Conservation (phyloP, 805 yeast species). For the Cyberlindnera mrakii region DNA sequence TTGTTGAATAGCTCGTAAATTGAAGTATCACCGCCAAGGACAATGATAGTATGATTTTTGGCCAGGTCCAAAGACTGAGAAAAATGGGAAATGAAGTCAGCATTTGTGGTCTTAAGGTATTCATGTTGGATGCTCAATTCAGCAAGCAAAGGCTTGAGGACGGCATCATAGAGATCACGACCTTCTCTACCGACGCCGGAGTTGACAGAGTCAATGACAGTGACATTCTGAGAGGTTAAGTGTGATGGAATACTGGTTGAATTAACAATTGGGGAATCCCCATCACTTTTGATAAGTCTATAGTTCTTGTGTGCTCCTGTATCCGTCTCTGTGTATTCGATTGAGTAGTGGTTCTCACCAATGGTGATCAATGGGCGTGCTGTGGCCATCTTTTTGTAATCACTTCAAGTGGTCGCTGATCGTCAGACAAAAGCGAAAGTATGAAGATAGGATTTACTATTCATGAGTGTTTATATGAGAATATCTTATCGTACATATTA, state of each 20-base stretch:
- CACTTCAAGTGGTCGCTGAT: not conserved
- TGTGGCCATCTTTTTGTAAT: too few relatives aligned
- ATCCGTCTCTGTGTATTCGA: not conserved
- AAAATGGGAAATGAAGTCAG: slow-evolving; percentile 33
- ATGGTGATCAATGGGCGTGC: not conserved
- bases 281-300: not conserved
- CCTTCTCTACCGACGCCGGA: slow-evolving; percentile 32
- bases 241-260: slow-evolving; percentile 6
- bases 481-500: too few relatives aligned
- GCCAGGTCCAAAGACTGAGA: slow-evolving; percentile 27
- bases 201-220: slow-evolving; percentile 29
- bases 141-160: slow-evolving; percentile 44
- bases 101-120: slow-evolving; percentile 38
- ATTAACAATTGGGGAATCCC: not conserved
- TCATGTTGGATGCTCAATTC: slow-evolving; percentile 29
- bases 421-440: not conserved
- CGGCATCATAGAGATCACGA: slow-evolving; percentile 33
- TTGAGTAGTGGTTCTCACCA: not conserved
- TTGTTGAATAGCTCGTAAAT: slow-evolving; percentile 66
- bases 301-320: slow-evolving; percentile 1
- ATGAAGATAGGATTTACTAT: too few relatives aligned
- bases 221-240: slow-evolving; percentile 7
- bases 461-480: not conserved
- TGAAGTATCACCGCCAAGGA: slow-evolving; percentile 86
- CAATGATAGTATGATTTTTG: slow-evolving; percentile 37